A percentile compares a stretch with the other conserved stretches of the same genome.
Conservation (phyloP, 768 basidiomycete genomes). For the Mycena vulgaris region DNA sequence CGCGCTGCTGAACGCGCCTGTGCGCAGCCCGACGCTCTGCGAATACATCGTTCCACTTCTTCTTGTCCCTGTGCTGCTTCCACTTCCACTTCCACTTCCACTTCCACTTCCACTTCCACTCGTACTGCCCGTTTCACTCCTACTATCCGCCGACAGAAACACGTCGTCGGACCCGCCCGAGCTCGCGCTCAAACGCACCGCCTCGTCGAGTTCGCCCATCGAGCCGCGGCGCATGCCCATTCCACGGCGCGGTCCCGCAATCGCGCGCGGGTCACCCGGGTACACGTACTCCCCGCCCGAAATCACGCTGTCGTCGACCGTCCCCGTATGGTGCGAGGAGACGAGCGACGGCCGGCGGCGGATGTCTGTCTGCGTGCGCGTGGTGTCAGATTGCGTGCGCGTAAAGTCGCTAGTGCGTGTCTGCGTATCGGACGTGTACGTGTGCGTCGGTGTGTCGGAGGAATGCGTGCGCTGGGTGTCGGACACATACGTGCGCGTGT, state of each 20-base stretch:
- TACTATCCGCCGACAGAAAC: slow-evolving; percentile 33
- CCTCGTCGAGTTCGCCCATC: slow-evolving; percentile 78
- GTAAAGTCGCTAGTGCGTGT: no score
- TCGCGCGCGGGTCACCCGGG: slow-evolving; percentile 80
- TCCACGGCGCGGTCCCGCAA: slow-evolving; percentile 67
- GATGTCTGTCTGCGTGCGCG: slow-evolving; percentile 30
- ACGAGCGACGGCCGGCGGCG: slow-evolving; percentile 63
- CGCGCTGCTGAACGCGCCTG: slow-evolving; percentile 24
- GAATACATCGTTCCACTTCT: slow-evolving; percentile 35
- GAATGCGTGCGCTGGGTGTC: no score
- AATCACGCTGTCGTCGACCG: slow-evolving; percentile 83
- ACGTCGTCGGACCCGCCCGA: slow-evolving; percentile 30
- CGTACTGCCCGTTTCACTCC: neutral
- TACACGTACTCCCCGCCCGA: slow-evolving; percentile 77
- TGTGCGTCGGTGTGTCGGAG: slow-evolving; percentile 9
- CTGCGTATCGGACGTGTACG: slow-evolving; percentile 1
- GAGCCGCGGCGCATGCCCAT: slow-evolving; percentile 76
- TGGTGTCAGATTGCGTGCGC: neutral
- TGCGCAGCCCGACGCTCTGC: slow-evolving; percentile 35
- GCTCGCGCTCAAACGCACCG: slow-evolving; percentile 59
- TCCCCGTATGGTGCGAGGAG: slow-evolving; percentile 73
- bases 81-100: neutral
- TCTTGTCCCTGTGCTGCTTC: neutral
- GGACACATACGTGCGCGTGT: slow-evolving; percentile 19
- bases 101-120: slow-evolving; percentile 7